Base-by-base conservation (phyloP, 2,329 filamentous ascomycete species). In the Penicillium sp. region DNA sequence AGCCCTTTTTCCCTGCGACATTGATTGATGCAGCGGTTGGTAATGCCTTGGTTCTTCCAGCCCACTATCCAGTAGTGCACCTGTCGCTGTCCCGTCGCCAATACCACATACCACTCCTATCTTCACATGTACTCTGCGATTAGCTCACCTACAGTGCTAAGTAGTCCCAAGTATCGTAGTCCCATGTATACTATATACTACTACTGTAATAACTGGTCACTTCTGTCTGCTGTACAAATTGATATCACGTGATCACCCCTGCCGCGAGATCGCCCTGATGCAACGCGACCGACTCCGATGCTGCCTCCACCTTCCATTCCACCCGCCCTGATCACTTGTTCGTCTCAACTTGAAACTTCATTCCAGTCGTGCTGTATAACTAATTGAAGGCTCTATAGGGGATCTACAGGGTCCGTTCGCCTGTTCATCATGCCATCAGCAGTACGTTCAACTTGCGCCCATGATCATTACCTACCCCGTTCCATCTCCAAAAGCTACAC, bases 351-450 rank as follows among this genome's bases (percentile, higher is more conserved):
- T 24, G 16, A 16, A 14, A 21, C 19, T 24, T 24, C 21, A 19
- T 7, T 7, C 21, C 7, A 24, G 14, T 42, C 19, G 19, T 4
- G 37, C 5, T 23, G 14, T 24, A 24, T 24, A 24, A 5, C 21
- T 28, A 28, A 26, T 43, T 16, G n/a, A 52, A 26, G 29, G 49
- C n/a, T 37, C 62, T 40, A 51, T 29, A 42, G 47, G 48, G 34
- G 44, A 24, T 23, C 19, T 24, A 28, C 50, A 31, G 51, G 56
- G 45, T 54, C 45, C 46, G 42, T 47, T 43, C 31, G 37, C 16
- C 33, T 39, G 42, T 60, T 62, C 51, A 67, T 44, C 45, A 72
- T 72, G 70, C 69, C 70, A 55, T 69, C 70, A 11, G 71, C 68
- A 52, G 70, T 72, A 69, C 53, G 70, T 70, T 48, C 50, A 51